Conservation (phyloP, 176 grass and related monocot species). For the Ananas comosus region DNA sequence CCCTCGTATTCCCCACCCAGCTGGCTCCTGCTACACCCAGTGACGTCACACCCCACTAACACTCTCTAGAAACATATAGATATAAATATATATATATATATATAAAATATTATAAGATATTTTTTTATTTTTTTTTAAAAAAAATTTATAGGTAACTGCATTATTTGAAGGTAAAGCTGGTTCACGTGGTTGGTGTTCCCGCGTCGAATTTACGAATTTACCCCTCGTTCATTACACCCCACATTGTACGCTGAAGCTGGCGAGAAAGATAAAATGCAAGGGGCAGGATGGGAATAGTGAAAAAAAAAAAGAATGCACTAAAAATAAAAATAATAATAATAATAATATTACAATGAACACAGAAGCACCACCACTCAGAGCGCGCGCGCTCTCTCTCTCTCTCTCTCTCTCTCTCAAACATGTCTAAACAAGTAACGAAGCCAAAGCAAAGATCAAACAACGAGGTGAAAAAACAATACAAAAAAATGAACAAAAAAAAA, state of each 20-base stretch:
- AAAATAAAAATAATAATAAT: neutral
- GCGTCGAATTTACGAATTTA: neutral
- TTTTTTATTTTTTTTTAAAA: neutral
- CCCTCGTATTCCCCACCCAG: neutral
- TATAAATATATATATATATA: too few species aligned
- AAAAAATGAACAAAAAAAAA: neutral
- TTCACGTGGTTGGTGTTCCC: neutral
- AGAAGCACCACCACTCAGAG: neutral
- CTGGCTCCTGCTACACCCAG: neutral
- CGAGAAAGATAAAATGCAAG: neutral
- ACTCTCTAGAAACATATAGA: neutral
- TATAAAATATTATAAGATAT: neutral
- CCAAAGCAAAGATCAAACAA: neutral
- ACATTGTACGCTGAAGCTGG: neutral
- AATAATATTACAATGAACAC: constrained; percentile 5
- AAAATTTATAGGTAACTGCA: neutral
- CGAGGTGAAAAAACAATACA: neutral
- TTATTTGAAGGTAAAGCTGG: neutral
- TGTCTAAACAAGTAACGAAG: neutral
- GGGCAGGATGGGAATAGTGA: neutral
- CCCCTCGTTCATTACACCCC: neutral
- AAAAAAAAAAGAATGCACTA: neutral
- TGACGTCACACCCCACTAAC: neutral
- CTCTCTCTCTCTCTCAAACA: neutral
- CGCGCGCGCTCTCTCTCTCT: neutral